Evolutionary conservation across 228 moss, liverwort and hornwort genomes (phyloP).

Genomic region (Sphagnum fallax): DNA sequence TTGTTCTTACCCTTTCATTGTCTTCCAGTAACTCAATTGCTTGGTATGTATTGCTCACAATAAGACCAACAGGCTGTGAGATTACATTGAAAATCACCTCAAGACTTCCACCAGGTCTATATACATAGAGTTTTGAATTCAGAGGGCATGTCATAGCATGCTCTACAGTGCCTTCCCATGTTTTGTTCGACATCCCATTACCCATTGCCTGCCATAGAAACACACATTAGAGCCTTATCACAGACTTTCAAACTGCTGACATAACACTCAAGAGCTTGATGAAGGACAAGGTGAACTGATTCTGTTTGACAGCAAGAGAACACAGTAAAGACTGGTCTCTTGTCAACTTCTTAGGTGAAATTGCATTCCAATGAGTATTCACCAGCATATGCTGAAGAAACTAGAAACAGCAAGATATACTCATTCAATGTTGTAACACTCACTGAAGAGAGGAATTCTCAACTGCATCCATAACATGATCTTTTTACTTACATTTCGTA

Average conservation of each 20-base stretch:
- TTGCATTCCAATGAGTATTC: too few species aligned
- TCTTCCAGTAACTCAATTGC: conserved; percentile 81
- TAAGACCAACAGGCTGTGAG: conserved; percentile 81
- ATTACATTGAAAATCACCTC: conserved; percentile 93
- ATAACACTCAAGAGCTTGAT: too few species aligned
- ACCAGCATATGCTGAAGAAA: too few species aligned
- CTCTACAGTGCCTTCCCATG: conserved; percentile 95
- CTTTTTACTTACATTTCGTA: conserved; percentile 45
- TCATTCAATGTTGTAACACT: too few species aligned
- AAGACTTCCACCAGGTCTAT: conserved; percentile 76
- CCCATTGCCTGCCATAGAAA: conserved; percentile 44
- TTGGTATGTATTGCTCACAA: conserved; percentile 76
- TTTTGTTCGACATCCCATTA: conserved; percentile 93
- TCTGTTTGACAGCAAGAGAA: too few species aligned
- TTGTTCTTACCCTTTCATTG: conserved; percentile 55
- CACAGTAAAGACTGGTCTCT: too few species aligned
- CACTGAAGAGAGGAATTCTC: background rate
- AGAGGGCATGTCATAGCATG: conserved; percentile 81
- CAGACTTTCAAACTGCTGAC: too few species aligned
- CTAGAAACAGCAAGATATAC: too few species aligned
- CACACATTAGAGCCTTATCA: too few species aligned
- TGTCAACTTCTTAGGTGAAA: too few species aligned
- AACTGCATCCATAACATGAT: background rate
- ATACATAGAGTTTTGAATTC: conserved; percentile 72
- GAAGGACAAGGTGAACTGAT: too few species aligned